Percentiles rank a stretch among this genome's conserved stretches.
phyloP scores from a whole-genome alignment of 2,329 filamentous ascomycete genomes.

The Lachnellula subtilissima region DNA sequence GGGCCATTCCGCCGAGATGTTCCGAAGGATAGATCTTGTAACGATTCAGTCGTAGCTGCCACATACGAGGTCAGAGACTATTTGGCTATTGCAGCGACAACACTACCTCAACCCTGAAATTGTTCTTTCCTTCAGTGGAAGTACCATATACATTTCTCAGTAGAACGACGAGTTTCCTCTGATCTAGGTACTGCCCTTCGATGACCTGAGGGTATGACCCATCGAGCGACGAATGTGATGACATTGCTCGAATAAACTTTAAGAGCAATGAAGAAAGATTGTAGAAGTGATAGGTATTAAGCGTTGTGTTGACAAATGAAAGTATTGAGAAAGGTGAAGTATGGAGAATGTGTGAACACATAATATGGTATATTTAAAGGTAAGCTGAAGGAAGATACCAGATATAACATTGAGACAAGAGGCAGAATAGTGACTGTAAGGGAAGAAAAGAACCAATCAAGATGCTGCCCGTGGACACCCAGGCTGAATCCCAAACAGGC shows the following conservation, averaged over 20 bases:
- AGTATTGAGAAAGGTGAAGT: background rate
- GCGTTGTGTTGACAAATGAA: background rate
- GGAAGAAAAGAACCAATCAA: background rate
- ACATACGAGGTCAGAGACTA: background rate
- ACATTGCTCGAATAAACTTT: background rate
- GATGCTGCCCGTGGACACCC: background rate
- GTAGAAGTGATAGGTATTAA: background rate
- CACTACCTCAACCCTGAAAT: slow-evolving; percentile 20
- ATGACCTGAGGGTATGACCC: slow-evolving; percentile 13
- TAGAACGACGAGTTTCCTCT: slow-evolving; percentile 15
- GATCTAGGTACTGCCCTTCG: slow-evolving; percentile 20
- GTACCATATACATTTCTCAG: slow-evolving; percentile 18
- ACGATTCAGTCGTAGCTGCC: slow-evolving; percentile 18
- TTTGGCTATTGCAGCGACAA: background rate
- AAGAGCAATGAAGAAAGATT: background rate
- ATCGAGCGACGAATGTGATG: background rate
- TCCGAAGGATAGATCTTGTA: slow-evolving; percentile 22
- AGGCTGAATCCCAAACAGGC: background rate
- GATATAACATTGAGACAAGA: background rate
- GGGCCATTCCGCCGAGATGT: background rate
- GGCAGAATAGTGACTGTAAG: background rate
- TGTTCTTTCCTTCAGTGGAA: slow-evolving; percentile 17
- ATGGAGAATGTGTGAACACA: background rate
- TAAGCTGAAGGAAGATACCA: background rate
- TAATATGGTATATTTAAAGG: background rate